Percentiles rank a stretch among this genome's conserved stretches.
Conservation (phyloP, 2,329 filamentous ascomycete species). For the Bipolaris cookei region DNA sequence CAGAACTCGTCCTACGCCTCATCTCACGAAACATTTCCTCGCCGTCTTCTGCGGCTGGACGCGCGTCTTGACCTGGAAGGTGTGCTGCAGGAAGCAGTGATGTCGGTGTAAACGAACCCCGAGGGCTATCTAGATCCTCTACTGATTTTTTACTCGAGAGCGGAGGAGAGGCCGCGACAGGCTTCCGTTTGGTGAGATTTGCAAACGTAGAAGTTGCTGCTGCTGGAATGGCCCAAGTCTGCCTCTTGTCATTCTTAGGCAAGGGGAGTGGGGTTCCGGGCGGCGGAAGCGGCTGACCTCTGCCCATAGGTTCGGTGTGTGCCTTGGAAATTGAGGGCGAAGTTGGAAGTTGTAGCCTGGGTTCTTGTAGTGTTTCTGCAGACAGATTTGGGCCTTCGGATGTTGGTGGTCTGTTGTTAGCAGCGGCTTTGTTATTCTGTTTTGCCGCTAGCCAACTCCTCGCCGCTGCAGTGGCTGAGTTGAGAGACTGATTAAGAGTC, state of each 20-base stretch:
- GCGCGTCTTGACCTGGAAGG: conserved; percentile 9
- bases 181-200: conserved; percentile 67
- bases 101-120: conserved; percentile 8
- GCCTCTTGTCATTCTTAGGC: conserved; percentile 63
- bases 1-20: conserved; percentile 13
- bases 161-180: conserved; percentile 47
- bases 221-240: conserved; percentile 58
- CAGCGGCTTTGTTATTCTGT: conserved; percentile 45
- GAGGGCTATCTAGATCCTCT: conserved; percentile 17
- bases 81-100: conserved; percentile 11
- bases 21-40: conserved; percentile 21
- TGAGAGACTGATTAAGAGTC: conserved; percentile 46
- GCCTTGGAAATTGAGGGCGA: conserved; percentile 27
- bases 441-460: conserved; percentile 65
- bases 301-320: conserved; percentile 74
- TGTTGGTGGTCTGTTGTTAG: conserved; percentile 17
- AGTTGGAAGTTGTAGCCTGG: conserved; percentile 12
- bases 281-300: conserved; percentile 81
- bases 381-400: conserved; percentile 19
- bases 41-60: conserved; percentile 5
- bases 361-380: conserved; percentile 10
- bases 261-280: conserved; percentile 79
- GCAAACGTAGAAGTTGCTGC: conserved; percentile 41
- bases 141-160: conserved; percentile 11
- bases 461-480: conserved; percentile 61